These are phyloP conservation scores for Triticum timopheevii DNA, from an alignment of 176 grass and related monocot species.

Conservation along the genomic window DNA sequence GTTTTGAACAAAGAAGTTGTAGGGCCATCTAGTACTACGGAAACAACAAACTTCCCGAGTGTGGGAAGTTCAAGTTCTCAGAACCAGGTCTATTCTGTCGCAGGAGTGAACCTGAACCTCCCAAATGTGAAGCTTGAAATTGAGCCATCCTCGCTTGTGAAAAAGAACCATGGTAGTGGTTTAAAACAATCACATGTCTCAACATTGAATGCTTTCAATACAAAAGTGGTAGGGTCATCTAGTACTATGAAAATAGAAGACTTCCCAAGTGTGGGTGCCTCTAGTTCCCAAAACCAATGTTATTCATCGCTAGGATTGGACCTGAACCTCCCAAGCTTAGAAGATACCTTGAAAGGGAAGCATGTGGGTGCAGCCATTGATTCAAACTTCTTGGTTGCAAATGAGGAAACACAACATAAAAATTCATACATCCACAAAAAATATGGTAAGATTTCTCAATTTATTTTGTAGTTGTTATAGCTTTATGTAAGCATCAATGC, in stretches of 20 bases:
- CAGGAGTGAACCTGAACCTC: conserved; percentile 34
- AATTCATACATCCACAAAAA: conserved; percentile 40
- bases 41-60: conserved; percentile 31
- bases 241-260: conserved; percentile 27
- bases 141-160: conserved; percentile 8
- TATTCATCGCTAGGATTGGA: conserved; percentile 33
- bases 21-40: conserved; percentile 15
- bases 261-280: conserved; percentile 25
- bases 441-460: conserved; percentile 41
- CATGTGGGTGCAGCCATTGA: conserved; percentile 20
- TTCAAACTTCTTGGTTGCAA: conserved; percentile 36
- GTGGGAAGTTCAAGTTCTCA: conserved; percentile 7
- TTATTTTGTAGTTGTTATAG: background rate
- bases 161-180: conserved; percentile 34
- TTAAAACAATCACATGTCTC: conserved; percentile 13
- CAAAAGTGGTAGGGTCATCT: conserved; percentile 28
- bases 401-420: conserved; percentile 11
- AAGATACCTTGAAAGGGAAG: conserved; percentile 28
- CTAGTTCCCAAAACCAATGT: conserved; percentile 27
- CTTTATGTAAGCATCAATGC: conserved; percentile 24
- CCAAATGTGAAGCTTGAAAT: conserved; percentile 31
- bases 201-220: conserved; percentile 33
- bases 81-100: conserved; percentile 18
- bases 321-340: conserved; percentile 30
- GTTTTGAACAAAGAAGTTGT: conserved; percentile 40